Conservation (phyloP, 164 flowering plant species). For the Vitis vinifera region ASM3070453v1 NC_081818.1:21972001-21972500, state of each 20-base stretch:
- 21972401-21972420: constrained; percentile 17
- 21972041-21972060: too few species aligned
- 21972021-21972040: too few species aligned
- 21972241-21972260: constrained; percentile 19
- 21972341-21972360: not conserved
- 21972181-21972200: constrained; percentile 1
- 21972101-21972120: too few species aligned
- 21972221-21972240: constrained; percentile 13
- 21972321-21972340: constrained; percentile 6
- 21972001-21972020: too few species aligned
- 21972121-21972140: too few species aligned
- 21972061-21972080: too few species aligned
- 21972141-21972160: too few species aligned
- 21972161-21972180: constrained; percentile 3
- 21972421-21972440: constrained; percentile 22
- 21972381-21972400: constrained; percentile 16
- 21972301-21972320: constrained; percentile 14
- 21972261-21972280: constrained; percentile 15
- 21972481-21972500: not conserved
- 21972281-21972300: constrained; percentile 14
- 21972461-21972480: not conserved
- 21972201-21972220: constrained; percentile 15
- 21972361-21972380: not conserved
- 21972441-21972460: constrained; percentile 14
- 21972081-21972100: too few species aligned